Evolutionary conservation across 192 early-diverging fungal species (phyloP).

Genomic region (Coemansia sp.): DNA sequence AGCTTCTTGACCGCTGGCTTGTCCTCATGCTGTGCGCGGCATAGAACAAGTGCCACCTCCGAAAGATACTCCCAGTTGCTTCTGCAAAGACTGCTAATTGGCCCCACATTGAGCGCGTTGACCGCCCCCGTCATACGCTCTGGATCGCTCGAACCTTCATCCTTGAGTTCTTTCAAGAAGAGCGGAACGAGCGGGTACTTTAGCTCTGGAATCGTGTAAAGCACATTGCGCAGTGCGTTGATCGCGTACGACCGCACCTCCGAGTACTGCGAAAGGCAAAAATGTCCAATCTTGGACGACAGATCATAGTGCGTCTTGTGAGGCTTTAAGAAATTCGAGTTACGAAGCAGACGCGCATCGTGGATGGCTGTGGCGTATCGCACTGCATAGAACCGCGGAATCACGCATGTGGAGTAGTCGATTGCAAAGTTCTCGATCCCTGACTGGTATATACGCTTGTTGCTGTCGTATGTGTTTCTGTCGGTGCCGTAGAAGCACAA

Average conservation of each 20-base stretch:
- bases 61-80: slow-evolving; percentile 45
- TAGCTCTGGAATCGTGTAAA: slow-evolving; percentile 25
- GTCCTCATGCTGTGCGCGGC: slow-evolving; percentile 54
- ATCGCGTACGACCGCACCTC: slow-evolving; percentile 45
- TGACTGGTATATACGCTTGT: slow-evolving; percentile 27
- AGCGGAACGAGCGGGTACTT: slow-evolving; percentile 45
- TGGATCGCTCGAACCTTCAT: slow-evolving; percentile 36
- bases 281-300: slow-evolving; percentile 20
- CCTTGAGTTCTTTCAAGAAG: slow-evolving; percentile 39
- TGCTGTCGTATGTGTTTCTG: slow-evolving; percentile 6
- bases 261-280: slow-evolving; percentile 47
- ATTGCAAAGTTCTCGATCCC: slow-evolving; percentile 41
- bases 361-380: slow-evolving; percentile 25
- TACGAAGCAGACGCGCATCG: slow-evolving; percentile 40
- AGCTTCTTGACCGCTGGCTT: slow-evolving; percentile 51
- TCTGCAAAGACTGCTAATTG: slow-evolving; percentile 26
- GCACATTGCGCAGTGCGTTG: slow-evolving; percentile 32
- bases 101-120: slow-evolving; percentile 29
- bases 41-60: slow-evolving; percentile 38
- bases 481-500: slow-evolving; percentile 45
- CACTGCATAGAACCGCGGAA: slow-evolving; percentile 39
- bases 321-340: slow-evolving; percentile 33
- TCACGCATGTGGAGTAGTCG: slow-evolving; percentile 20
- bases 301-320: slow-evolving; percentile 23
- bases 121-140: slow-evolving; percentile 53